Evolutionary conservation across 192 early-diverging fungal species (phyloP), one percentile per base, ranked within the genome.

Genomic region (Kappamyces sp.): DNA sequence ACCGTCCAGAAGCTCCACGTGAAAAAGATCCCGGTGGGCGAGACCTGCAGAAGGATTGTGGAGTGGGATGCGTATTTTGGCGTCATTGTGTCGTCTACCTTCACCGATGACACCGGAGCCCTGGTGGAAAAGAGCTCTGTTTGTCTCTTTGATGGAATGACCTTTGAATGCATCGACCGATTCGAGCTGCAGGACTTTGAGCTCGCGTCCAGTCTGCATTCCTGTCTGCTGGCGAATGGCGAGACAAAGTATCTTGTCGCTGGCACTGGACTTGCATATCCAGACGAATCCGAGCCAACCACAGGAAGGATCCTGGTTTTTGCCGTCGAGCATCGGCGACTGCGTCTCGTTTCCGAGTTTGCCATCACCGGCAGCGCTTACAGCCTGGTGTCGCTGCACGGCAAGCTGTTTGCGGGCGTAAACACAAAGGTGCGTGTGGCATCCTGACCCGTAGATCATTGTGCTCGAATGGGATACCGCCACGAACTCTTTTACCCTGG

Each of bases 1-100:
- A 72, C 81, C 3, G 85, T 88, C 37, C 89, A 92, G 66, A 87
- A 86, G 46, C 74, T 98, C 15, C 95, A 98, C 59, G 73, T 91
- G 45, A 77, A 77, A 7, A 85, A 70, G 14, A 57, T 85, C 7
- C 72, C 80, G 5, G 67, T 96, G 38, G 71, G 72, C 11, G 86
- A 87, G 49, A 86, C 79, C 58, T 77, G 85, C 0, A 75, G 80
- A 9, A 79, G 91, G 22, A 84, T 98, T 46, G 76, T 74, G 0
- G 76, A 88, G 45, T 68, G 85, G 37, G 74, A 80, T 14, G 59
- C 66, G 0, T 39, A 66, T 11, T 66, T 72, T 15, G 78, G 81
- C 6, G 77, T 92, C 62, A 53, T 53, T 8, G 29, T 53, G 31
- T 15, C 51, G 4, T 22, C 11, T 5, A 53, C 29, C 14, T 53